Conservation (phyloP, 75 land plant genomes). For the Cryptomeria japonica region DNA sequence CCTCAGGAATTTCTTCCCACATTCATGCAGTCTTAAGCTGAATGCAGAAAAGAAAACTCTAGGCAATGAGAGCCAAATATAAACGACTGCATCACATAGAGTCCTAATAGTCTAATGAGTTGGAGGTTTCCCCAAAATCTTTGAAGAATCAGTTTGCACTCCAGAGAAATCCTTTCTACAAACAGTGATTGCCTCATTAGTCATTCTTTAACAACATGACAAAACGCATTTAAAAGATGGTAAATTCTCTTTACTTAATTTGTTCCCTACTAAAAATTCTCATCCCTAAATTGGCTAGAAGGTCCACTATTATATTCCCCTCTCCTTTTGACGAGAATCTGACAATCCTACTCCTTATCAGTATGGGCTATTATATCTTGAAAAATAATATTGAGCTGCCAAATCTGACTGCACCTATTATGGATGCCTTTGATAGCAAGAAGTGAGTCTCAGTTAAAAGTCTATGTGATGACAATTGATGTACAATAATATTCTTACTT, state of each 20-base stretch:
- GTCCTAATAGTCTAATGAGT: neutral
- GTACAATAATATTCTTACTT: neutral
- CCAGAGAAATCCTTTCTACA: neutral
- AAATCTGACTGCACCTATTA: neutral
- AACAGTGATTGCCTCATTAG: neutral
- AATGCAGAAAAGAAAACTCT: neutral
- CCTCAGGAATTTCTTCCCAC: neutral
- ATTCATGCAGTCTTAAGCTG: neutral
- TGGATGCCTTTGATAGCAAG: neutral
- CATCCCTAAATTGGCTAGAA: neutral
- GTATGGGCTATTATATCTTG: neutral
- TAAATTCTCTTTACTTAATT: neutral
- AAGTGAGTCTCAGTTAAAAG: neutral
- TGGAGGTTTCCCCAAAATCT: neutral
- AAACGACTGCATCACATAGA: neutral
- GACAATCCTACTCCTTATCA: neutral
- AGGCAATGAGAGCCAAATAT: neutral
- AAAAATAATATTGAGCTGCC: neutral
- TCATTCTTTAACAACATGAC: neutral
- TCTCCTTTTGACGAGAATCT: neutral
- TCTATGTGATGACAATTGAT: too few species aligned
- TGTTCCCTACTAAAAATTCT: neutral
- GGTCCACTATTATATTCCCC: neutral
- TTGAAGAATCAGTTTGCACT: constrained; percentile 1
- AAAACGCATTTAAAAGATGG: neutral